phyloP scores from a whole-genome alignment of 1,139 yeast species.

The Pichia sp. region DNA sequence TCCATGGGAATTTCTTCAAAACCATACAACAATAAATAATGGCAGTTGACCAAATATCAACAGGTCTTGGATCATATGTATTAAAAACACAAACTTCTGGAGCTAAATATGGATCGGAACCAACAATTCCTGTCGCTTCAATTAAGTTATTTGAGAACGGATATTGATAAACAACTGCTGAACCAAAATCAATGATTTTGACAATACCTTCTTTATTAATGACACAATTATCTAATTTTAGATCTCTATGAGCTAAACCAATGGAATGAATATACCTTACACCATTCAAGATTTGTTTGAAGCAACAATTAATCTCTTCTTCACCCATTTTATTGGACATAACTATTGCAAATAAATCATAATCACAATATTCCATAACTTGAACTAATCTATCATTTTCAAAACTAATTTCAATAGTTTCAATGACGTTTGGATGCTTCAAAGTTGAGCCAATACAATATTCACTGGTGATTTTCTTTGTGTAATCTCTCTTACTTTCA shows the following conservation, averaged over 20 bases:
- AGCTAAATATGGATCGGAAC: slow-evolving; percentile 96
- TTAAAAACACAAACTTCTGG: slow-evolving; percentile 82
- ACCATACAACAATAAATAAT: slow-evolving; percentile 96
- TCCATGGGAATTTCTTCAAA: slow-evolving; percentile 94
- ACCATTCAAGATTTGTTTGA: slow-evolving; percentile 80
- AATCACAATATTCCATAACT: slow-evolving; percentile 96
- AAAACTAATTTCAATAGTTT: slow-evolving; percentile 85
- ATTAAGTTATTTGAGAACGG: slow-evolving; percentile 79
- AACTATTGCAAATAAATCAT: slow-evolving; percentile 93
- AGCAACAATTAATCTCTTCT: slow-evolving; percentile 81
- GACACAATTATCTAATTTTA: slow-evolving; percentile 92
- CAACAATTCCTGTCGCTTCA: slow-evolving; percentile 88
- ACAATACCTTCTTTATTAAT: slow-evolving; percentile 79
- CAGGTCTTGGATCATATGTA: slow-evolving; percentile 85
- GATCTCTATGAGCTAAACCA: slow-evolving; percentile 93
- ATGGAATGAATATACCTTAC: slow-evolving; percentile 75
- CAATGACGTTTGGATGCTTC: slow-evolving; percentile 89
- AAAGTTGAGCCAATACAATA: slow-evolving; percentile 94
- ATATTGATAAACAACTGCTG: slow-evolving; percentile 88
- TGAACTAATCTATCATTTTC: slow-evolving; percentile 84
- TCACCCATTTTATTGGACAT: slow-evolving; percentile 93
- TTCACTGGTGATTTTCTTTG: slow-evolving; percentile 94
- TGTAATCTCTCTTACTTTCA: slow-evolving; percentile 83
- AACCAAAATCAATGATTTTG: slow-evolving; percentile 92
- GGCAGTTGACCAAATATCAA: slow-evolving; percentile 93